A percentile compares a stretch with the other conserved stretches of the same genome.
Evolutionary conservation across 2,329 filamentous ascomycete genomes (phyloP).

Genomic region (Neophaeococcomyces mojaviensis): DNA sequence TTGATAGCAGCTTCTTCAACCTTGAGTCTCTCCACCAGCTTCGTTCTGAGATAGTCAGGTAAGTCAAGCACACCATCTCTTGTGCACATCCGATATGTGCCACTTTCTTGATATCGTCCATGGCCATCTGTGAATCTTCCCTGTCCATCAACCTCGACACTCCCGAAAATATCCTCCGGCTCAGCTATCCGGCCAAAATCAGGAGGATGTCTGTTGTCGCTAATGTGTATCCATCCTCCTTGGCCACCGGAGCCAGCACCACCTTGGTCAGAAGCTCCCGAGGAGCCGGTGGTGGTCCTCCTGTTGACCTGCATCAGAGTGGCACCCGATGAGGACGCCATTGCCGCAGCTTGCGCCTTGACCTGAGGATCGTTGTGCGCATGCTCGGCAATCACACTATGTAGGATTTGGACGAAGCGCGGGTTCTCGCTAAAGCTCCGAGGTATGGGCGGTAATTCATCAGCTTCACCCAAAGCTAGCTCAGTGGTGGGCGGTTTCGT

Average conservation of each 20-base stretch:
- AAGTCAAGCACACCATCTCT: constrained; percentile 50
- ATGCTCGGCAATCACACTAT: constrained; percentile 47
- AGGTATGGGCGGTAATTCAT: constrained; percentile 48
- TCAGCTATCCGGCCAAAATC: constrained; percentile 57
- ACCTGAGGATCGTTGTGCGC: constrained; percentile 50
- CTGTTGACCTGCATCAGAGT: constrained; percentile 27
- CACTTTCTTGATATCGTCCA: constrained; percentile 54
- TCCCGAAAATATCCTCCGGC: constrained; percentile 60
- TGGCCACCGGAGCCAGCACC: constrained; percentile 50
- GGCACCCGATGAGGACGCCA: constrained; percentile 49
- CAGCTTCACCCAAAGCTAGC: constrained; percentile 47
- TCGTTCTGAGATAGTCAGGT: constrained; percentile 43
- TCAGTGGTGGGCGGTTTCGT: constrained; percentile 46
- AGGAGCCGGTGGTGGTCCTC: constrained; percentile 41
- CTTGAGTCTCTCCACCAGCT: constrained; percentile 41
- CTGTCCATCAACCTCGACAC: constrained; percentile 52
- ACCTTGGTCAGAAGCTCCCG: constrained; percentile 52
- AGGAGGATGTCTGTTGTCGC: constrained; percentile 51
- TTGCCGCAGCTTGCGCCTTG: constrained; percentile 52
- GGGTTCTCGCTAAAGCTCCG: constrained; percentile 50
- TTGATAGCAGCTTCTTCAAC: constrained; percentile 24
- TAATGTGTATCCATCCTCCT: constrained; percentile 57
- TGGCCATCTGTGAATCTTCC: constrained; percentile 50
- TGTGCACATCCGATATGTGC: constrained; percentile 55
- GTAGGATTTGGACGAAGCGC: constrained; percentile 48